A percentile compares a stretch with the other conserved stretches of the same genome.
phyloP scores from a whole-genome alignment of 805 yeast species.

The Saccharomycopsis capsularis region DNA sequence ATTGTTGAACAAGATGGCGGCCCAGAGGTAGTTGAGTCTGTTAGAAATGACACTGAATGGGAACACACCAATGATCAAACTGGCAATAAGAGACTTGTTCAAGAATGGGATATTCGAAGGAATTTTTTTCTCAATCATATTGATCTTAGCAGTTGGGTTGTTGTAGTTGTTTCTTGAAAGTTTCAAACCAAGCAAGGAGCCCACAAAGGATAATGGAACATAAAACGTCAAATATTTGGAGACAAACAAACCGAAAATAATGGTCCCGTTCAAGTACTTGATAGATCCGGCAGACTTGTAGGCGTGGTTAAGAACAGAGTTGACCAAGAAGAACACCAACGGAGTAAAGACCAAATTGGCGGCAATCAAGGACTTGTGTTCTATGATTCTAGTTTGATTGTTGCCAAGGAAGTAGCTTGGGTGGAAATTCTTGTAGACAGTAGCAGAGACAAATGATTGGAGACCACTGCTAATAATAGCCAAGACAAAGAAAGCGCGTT shows the following conservation, averaged over 20 bases:
- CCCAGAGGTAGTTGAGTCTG: constrained; percentile 22
- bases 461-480: constrained; percentile 2
- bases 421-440: constrained; percentile 12
- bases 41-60: constrained; percentile 27
- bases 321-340: constrained; percentile 11
- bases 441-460: constrained; percentile 21
- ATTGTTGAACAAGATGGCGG: constrained; percentile 23
- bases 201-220: constrained; percentile 12
- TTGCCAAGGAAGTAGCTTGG: background rate
- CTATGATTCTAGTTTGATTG: background rate
- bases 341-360: constrained; percentile 26
- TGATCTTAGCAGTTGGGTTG: constrained; percentile 10
- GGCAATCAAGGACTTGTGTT: constrained; percentile 4
- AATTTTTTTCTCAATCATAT: constrained; percentile 24
- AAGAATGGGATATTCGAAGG: constrained; percentile 24
- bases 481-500: constrained; percentile 5
- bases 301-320: constrained; percentile 20
- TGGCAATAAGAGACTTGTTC: constrained; percentile 25
- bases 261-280: constrained; percentile 17
- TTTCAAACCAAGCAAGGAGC: constrained; percentile 20
- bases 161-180: background rate
- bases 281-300: constrained; percentile 26
- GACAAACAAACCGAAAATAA: constrained; percentile 6
- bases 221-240: constrained; percentile 18
- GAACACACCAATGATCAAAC: constrained; percentile 27